phyloP scores from a whole-genome alignment of 2,329 filamentous ascomycete genomes.

The Cladorrhinum sp. region DNA sequence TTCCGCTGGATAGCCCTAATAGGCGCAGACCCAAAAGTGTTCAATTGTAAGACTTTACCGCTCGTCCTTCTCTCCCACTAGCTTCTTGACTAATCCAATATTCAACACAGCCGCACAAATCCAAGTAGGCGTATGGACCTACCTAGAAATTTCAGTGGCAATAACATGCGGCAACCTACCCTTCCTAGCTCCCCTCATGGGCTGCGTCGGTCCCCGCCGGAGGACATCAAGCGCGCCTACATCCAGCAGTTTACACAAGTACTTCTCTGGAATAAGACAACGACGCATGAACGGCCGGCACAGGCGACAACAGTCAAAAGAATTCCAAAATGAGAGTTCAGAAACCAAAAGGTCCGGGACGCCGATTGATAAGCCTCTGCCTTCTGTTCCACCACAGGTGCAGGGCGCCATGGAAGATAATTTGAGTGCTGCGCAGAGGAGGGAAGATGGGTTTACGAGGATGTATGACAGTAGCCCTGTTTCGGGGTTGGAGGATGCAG shows the following conservation, averaged over 20 bases:
- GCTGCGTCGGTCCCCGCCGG: conserved; percentile 10
- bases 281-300: not conserved
- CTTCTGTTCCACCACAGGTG: not conserved
- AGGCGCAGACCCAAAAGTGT: not conserved
- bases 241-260: not conserved
- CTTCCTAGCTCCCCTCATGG: conserved; percentile 14
- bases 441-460: conserved; percentile 6
- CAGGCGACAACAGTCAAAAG: not conserved
- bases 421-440: not conserved
- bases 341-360: not conserved
- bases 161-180: conserved; percentile 22
- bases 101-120: conserved; percentile 3
- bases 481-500: not conserved
- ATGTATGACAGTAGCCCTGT: not conserved
- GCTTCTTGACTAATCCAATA: not conserved
- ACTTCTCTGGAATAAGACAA: not conserved
- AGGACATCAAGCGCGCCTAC: not conserved
- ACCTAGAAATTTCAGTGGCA: conserved; percentile 18
- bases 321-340: not conserved
- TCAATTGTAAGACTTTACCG: not conserved
- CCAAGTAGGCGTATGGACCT: conserved; percentile 19
- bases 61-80: not conserved
- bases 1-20: conserved; percentile 20
- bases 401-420: not conserved
- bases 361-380: not conserved